These are phyloP conservation scores for Kregervanrija fluxuum DNA, from an alignment of 805 yeast species.

Conservation along the genomic window DNA sequence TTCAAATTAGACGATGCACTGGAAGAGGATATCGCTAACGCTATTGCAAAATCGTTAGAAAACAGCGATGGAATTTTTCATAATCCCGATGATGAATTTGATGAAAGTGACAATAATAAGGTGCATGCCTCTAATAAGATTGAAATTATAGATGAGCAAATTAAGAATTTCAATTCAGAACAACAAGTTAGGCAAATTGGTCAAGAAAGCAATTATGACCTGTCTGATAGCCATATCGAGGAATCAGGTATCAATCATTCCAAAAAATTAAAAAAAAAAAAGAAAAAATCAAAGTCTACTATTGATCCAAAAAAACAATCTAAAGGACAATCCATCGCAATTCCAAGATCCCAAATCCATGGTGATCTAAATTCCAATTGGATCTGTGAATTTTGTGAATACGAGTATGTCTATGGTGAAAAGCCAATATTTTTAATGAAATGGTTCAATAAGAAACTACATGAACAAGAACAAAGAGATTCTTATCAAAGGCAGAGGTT, in stretches of 20 bases:
- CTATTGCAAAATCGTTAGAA: slow-evolving; percentile 13
- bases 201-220: too few relatives aligned
- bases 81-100: background rate
- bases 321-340: background rate
- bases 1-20: slow-evolving; percentile 15
- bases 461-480: slow-evolving; percentile 25
- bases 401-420: slow-evolving; percentile 39
- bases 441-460: slow-evolving; percentile 35
- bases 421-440: slow-evolving; percentile 38
- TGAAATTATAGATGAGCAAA: too few relatives aligned
- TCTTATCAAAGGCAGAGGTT: slow-evolving; percentile 14
- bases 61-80: slow-evolving; percentile 6
- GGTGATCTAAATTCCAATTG: slow-evolving; percentile 17
- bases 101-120: too few relatives aligned
- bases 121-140: too few relatives aligned
- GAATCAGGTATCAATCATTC: too few relatives aligned
- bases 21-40: slow-evolving; percentile 16
- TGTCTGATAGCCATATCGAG: too few relatives aligned
- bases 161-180: too few relatives aligned
- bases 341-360: background rate
- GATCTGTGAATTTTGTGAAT: slow-evolving; percentile 42
- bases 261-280: slow-evolving; percentile 1
- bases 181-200: too few relatives aligned
- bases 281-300: background rate
- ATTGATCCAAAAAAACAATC: background rate